A percentile compares a stretch with the other conserved stretches of the same genome.
These are phyloP conservation scores for Populus simonii DNA, from an alignment of 345 rosid genomes.

Conservation along the genomic window DNA sequence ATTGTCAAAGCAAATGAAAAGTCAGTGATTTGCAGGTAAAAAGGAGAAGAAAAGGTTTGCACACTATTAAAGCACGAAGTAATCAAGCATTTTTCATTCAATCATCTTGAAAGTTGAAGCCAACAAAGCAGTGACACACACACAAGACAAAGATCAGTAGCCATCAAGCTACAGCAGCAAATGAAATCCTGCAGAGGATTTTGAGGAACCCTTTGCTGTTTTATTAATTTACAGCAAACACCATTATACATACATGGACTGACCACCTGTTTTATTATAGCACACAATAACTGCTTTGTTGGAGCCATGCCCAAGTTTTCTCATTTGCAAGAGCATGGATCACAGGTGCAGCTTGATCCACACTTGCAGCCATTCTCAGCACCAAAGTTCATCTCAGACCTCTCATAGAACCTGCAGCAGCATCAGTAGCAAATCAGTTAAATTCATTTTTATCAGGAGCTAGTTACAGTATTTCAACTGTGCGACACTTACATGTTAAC, in stretches of 20 bases:
- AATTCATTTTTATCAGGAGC: no score
- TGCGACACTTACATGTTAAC: not conserved
- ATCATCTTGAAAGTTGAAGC: not conserved
- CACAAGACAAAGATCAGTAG: not conserved
- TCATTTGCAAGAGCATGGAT: conserved; percentile 46
- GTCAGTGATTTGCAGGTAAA: not conserved
- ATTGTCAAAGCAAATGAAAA: not conserved
- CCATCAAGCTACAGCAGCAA: not conserved
- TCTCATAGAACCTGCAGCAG: conserved; percentile 30
- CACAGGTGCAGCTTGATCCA: not conserved
- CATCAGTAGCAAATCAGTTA: not conserved
- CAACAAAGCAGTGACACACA: not conserved
- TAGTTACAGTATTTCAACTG: no score
- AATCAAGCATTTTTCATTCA: not conserved
- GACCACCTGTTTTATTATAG: not conserved
- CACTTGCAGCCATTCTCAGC: conserved; percentile 66
- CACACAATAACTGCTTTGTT: not conserved
- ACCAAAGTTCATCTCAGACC: conserved; percentile 35
- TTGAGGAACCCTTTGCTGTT: not conserved
- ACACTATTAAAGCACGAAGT: not conserved
- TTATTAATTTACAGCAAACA: not conserved
- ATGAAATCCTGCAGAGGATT: not conserved
- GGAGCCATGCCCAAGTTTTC: not conserved
- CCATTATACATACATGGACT: not conserved
- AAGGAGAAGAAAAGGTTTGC: not conserved